Percentiles rank a stretch among this genome's conserved stretches.
Conservation (phyloP, 768 basidiomycete genomes). For the Tricholoma sp. region DNA sequence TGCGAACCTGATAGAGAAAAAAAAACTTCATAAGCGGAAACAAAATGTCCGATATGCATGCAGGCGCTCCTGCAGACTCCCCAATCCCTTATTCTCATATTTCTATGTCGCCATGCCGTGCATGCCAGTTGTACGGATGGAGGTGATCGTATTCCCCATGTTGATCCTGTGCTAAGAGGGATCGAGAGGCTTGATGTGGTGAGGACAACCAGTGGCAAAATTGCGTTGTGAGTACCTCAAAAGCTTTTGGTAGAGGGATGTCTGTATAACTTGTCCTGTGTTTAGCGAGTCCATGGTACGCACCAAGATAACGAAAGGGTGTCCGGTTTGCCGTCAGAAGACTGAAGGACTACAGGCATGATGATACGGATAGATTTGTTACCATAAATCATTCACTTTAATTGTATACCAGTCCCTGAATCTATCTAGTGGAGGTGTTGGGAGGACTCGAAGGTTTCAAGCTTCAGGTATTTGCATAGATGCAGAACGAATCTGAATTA, state of each 20-base stretch:
- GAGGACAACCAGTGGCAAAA: slow-evolving; percentile 55
- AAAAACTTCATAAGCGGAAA: slow-evolving; percentile 64
- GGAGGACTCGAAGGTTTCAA: too few species aligned
- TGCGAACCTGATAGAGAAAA: too few species aligned
- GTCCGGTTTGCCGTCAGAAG: slow-evolving; percentile 70
- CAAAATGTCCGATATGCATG: slow-evolving; percentile 62
- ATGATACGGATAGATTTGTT: background rate
- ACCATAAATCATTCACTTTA: background rate
- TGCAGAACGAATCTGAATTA: too few species aligned
- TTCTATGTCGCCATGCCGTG: slow-evolving; percentile 85
- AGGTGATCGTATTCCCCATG: slow-evolving; percentile 52
- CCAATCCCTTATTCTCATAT: slow-evolving; percentile 63
- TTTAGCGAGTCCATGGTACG: slow-evolving; percentile 67
- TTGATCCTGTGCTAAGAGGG: slow-evolving; percentile 48
- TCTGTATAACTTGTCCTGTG: slow-evolving; percentile 9
- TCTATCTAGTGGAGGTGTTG: background rate
- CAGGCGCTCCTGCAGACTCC: slow-evolving; percentile 52
- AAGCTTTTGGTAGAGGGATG: background rate
- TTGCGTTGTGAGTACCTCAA: slow-evolving; percentile 53
- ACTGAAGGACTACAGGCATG: slow-evolving; percentile 42
- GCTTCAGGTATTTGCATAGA: too few species aligned
- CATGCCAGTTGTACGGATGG: slow-evolving; percentile 77
- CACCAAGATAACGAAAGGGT: slow-evolving; percentile 58
- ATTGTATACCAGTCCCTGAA: background rate
- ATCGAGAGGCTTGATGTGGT: slow-evolving; percentile 29